Conservation (phyloP, 345 rosid species). For the Bruguiera gymnorhiza region DNA sequence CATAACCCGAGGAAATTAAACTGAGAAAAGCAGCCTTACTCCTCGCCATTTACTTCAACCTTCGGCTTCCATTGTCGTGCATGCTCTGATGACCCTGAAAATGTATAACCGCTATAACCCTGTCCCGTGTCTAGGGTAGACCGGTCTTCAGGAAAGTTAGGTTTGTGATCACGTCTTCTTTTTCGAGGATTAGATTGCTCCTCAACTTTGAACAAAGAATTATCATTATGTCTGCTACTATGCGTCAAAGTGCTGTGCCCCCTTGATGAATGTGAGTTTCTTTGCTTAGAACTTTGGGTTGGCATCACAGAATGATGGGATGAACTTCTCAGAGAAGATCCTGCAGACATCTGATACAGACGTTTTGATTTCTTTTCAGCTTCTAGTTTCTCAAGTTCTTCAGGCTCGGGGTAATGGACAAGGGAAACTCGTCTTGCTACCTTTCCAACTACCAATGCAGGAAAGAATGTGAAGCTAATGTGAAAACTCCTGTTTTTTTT, state of each 20-base stretch:
- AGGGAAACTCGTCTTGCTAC: constrained; percentile 56
- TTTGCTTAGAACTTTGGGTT: constrained; percentile 28
- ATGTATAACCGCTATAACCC: constrained; percentile 16
- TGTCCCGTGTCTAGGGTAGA: constrained; percentile 23
- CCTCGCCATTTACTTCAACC: constrained; percentile 28
- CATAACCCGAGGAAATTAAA: too few relatives aligned
- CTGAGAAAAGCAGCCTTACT: constrained; percentile 6
- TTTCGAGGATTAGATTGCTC: constrained; percentile 37
- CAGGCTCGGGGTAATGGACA: constrained; percentile 61
- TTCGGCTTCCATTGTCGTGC: constrained; percentile 27
- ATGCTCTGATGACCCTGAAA: constrained; percentile 36
- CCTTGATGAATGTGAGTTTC: constrained; percentile 24
- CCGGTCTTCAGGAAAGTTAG: constrained; percentile 21
- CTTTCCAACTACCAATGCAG: constrained; percentile 48
- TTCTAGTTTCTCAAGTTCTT: constrained; percentile 41
- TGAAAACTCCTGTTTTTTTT: too few relatives aligned
- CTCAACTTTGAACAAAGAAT: constrained; percentile 26
- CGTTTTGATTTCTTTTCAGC: constrained; percentile 25
- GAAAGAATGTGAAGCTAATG: neutral
- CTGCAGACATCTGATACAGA: constrained; percentile 23
- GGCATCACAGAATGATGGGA: constrained; percentile 32
- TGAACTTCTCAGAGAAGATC: constrained; percentile 36
- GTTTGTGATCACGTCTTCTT: constrained; percentile 25
- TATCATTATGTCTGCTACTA: constrained; percentile 43
- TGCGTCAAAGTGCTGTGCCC: constrained; percentile 35